Base-by-base conservation (phyloP, 2,329 filamentous ascomycete species). In the Hymenoscyphus repandus region DNA sequence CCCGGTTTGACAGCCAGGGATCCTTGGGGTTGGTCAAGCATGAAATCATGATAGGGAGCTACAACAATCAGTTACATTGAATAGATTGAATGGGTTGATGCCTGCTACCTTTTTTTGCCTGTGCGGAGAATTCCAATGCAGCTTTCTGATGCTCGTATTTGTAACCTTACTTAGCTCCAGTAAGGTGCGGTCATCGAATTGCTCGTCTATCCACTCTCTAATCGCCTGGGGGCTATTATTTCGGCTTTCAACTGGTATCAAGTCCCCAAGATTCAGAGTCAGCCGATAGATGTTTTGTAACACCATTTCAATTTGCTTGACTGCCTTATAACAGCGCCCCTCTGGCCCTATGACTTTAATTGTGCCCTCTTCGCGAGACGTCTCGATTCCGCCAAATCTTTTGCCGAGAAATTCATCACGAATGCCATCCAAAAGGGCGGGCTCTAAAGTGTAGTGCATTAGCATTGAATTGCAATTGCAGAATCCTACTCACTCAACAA, bases 321-420 rank as follows among this genome's bases (percentile, higher is more conserved):
- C 7, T 27, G 22, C 22, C 22, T 27, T 27, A 27, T 27, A 27
- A 27, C 22, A 27, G 7, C 22, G 22, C 22, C 4, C 22, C 22
- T 27, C 22, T 4, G 22, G 7, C 22, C 22, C 22, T 27, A 27
- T 27, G 22, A 27, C 7, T 27, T 27, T 27, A 37, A 68, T 54
- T 2, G 59, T 53, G 13, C 52, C 52, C 31, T 56, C 54, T 7
- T 53, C 53, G 27, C 57, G 55, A 40, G 58, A 65, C 15, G 52
- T 54, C 46, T 68, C 63, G 13, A 68, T 56, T 12, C 51, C 58
- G 46, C 67, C 62, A 6, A 51, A 37, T 12, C 59, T 48, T 5
- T 47, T 44, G 5, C 39, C 33, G 33, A 64, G 43, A 47, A 60
- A 51, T 10, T 55, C 49, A 27, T 53, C 31, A 41, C 56, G 58